Conservation (phyloP, 768 basidiomycete species). For the Heimioporus sp. region DNA sequence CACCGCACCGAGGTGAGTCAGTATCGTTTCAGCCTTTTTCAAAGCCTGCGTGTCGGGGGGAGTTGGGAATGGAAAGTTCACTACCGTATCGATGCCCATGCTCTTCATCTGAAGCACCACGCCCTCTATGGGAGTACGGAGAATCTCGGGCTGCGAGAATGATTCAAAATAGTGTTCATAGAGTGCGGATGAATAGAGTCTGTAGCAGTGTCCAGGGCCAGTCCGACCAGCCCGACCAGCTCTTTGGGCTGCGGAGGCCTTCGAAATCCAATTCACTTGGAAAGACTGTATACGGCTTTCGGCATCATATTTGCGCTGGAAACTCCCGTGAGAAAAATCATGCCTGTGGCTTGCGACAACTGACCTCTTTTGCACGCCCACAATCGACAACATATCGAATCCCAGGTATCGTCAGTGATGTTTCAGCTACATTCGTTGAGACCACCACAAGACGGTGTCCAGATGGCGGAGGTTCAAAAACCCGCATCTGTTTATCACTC, state of each 20-base stretch:
- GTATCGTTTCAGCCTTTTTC: conserved; percentile 75
- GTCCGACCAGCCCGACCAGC: conserved; percentile 97
- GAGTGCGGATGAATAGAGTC: conserved; percentile 93
- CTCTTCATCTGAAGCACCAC: conserved; percentile 98
- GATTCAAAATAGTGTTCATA: conserved; percentile 90
- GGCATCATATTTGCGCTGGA: conserved; percentile 79
- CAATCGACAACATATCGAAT: conserved; percentile 98
- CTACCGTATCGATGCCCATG: conserved; percentile 95
- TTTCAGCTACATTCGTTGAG: conserved; percentile 95
- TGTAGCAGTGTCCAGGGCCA: conserved; percentile 97
- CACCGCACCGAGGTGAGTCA: conserved; percentile 84
- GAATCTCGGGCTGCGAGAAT: conserved; percentile 88
- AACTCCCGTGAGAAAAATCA: neutral
- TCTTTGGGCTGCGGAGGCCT: conserved; percentile 91
- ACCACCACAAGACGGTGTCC: conserved; percentile 88
- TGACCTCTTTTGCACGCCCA: conserved; percentile 91
- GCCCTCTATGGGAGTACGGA: conserved; percentile 94
- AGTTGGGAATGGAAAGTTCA: conserved; percentile 98
- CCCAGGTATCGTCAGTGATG: conserved; percentile 93
- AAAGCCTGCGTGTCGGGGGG: conserved; percentile 80
- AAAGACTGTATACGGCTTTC: conserved; percentile 86
- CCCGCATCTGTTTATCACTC: conserved; percentile 92
- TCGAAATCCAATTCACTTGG: conserved; percentile 90
- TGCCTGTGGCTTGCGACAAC: conserved; percentile 1
- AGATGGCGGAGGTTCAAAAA: conserved; percentile 81